Base-by-base conservation (phyloP, 2,329 filamentous ascomycete genomes). In the Sporothrix luriei region DNA sequence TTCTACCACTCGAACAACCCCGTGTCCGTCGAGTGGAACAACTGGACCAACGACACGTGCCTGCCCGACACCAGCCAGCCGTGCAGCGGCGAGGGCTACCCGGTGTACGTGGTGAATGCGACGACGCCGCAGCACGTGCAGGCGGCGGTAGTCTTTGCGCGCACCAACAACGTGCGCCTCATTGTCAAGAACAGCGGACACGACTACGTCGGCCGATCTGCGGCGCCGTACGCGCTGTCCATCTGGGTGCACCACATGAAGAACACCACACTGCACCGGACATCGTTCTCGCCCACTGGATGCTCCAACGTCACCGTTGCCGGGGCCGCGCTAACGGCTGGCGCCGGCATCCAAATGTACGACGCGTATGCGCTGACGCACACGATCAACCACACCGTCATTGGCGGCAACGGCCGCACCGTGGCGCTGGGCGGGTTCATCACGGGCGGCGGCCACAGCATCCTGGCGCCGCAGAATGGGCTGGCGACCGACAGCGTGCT, bases 401-500 rank as follows among this genome's bases (percentile, higher is more conserved):
- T 90, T 0, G 85, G 84, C 0, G 88, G 87, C 2, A 82, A 82
- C 2, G 83, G 82, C 49, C 82, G 82, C 55, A 84, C 83, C 0
- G 88, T 91, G 2, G 84, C 85, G 0, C 79, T 87, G 0, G 87
- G 87, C 7, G 88, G 88, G 0, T 91, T 87, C 67, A 79, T 84
- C 2, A 86, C 87, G 16, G 88, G 87, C 0, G 88, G 86, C 2
- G 88, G 88, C 0, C 88, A 91, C 75, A 84, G 82, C 0, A 76
- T 85, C 0, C 77, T 90, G 1, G 78, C 80, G 0, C 83, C 85
- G 0, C 80, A 78, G 1, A 85, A 84, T 72, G 88, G 89, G 0
- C 77, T 91, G n/a, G 88, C 79, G 2, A 86, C 85, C 0, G 89
- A 91, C 73, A 84, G 90, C 54, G 84, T 88, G 1, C 76, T 90